These are phyloP conservation scores for Sequoia sempervirens DNA, from an alignment of 75 land plant genomes.

Conservation along the genomic window DNA sequence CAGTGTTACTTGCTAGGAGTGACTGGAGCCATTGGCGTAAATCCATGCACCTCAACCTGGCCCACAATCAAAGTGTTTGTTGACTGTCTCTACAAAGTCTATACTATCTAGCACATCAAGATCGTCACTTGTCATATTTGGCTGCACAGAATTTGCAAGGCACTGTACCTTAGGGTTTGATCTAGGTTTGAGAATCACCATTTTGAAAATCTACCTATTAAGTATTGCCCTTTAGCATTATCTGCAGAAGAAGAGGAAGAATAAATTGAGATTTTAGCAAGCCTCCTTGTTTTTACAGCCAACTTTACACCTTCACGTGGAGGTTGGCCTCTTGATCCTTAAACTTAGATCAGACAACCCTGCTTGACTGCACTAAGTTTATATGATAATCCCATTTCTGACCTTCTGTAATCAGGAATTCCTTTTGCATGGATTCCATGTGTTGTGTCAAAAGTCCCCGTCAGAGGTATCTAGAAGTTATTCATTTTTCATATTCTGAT, in stretches of 20 bases:
- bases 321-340: background rate
- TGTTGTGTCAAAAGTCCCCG: background rate
- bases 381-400: background rate
- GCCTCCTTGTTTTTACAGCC: background rate
- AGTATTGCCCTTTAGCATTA: no score
- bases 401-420: background rate
- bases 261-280: no score
- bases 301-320: background rate
- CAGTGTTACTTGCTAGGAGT: no score
- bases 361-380: background rate
- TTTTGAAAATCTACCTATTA: no score
- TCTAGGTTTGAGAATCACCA: no score
- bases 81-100: background rate
- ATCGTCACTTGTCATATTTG: no score
- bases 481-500: background rate
- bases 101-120: no score
- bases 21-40: no score
- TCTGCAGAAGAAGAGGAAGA: no score
- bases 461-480: background rate
- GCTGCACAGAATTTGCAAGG: no score
- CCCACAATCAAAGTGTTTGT: background rate
- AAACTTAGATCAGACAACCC: background rate
- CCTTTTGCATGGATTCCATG: background rate
- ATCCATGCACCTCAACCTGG: background rate
- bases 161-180: no score